Base-by-base conservation (phyloP, 2,329 filamentous ascomycete genomes). In the Aspergillus flavus region DNA sequence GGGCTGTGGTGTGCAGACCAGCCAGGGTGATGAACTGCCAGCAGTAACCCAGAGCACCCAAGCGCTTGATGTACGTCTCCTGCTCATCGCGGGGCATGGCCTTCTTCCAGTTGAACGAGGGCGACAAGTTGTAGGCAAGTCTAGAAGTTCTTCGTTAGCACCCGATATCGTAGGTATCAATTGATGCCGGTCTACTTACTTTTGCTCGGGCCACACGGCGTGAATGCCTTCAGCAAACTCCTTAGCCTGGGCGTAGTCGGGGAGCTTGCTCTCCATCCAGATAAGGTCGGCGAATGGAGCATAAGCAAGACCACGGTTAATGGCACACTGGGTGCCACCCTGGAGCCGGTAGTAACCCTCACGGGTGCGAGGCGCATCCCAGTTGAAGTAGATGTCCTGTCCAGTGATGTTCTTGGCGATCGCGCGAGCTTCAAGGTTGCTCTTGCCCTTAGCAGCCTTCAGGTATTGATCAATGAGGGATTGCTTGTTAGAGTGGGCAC, bases 21-120 rank as follows among this genome's bases (percentile, higher is more conserved):
- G 94, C 95, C 54, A 99, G 88, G n/a, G 95, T 99, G 84, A 99
- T 99, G 85, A 99, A 99, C 81, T 99, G 95, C 95, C 95, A 99
- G 87, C 93, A 96, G 87, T 99, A 99, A 67, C 95, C 95, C 56
- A 99, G 87, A 66, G 83, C 75, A 65, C 89, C 93, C 46, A 99
- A 91, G 48, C 95, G 92, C 67, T 89, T 84, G 83, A 99, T 99
- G 83, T 98, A 99, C 23, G 95, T 99, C 83, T 97, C 93, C 82
- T 99, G 95, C 78, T 98, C 94, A 59, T 86, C 85, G 69, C 91
- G 88, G 52, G 92, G 86, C 94, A 97, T 97, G 72, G 94, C 95
- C 63, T 93, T 86, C 85, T 98, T 98, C 95, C 95, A 99, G 88
- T 99, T 99, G 90, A 99, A 99, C 4, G 93, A 97, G 34, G 95